Evolutionary conservation across 2,329 filamentous ascomycete species (phyloP), one percentile per base, ranked within the genome.

Genomic region (Monilinia aucupariae): DNA sequence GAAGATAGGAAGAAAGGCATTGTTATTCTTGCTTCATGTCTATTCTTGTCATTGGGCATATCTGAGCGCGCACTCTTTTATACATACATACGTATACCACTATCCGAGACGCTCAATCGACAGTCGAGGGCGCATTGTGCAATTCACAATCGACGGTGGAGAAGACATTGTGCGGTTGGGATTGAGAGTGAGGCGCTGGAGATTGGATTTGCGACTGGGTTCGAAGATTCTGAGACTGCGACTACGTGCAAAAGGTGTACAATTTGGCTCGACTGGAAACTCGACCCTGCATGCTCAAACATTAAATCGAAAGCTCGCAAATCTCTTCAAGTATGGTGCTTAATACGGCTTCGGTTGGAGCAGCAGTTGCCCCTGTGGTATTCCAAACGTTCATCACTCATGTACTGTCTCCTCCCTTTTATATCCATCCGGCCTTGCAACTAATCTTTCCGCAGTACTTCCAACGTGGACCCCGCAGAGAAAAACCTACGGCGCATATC

Each of bases 401-500:
- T 81, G 90, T 92, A 81, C n/a, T 43, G 20, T 70, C 86, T 78
- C 50, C 27, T 39, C 6, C 2, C 22, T 27, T 30, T 10, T 13
- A 34, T 34, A 32, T 13, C 10, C 32, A 27, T 6, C 12, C n/a
- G 56, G 17, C 55, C 30, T 10, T 41, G 54, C 50, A 64, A 65
- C 58, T 62, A 25, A 59, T 27, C 52, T 37, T n/a, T 39, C 25
- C 25, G 9, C 71, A 94, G 89, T 97, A 94, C 76, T 80, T 96
- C 65, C 89, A 96, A 71, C 87, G 90, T 67, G 89, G 89, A 71
- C 83, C 85, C 1, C 81, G 88, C 37, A 85, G 82, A 66, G 81
- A 92, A 68, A 92, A 92, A 67, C 93, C 93, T 0, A 96, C 91
- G 1, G 89, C 90, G 1, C 91, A 96, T 74, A 86, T 99, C 62